phyloP scores from a whole-genome alignment of 331 rosid genomes.

The Malus hybrid region DNA sequence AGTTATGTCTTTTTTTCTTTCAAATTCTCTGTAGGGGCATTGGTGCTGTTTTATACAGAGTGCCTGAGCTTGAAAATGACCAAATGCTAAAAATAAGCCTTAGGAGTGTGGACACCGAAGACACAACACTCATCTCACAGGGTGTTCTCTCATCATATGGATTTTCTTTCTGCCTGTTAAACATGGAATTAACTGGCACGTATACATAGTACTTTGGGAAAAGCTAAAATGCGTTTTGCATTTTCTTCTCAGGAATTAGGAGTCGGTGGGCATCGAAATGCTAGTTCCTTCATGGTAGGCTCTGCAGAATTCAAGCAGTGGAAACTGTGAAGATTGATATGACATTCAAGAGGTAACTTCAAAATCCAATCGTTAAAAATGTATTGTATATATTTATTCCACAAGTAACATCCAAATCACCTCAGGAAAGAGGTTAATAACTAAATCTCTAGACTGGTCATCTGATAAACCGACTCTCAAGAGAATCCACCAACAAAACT shows the following conservation, averaged over 20 bases:
- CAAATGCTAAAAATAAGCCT: conserved; percentile 65
- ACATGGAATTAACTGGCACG: not conserved
- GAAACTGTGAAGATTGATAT: conserved; percentile 36
- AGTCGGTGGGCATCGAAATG: conserved; percentile 82
- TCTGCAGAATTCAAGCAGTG: conserved; percentile 50
- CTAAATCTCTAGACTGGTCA: conserved; percentile 29
- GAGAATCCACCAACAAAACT: conserved; percentile 21
- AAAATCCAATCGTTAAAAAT: not conserved
- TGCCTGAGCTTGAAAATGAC: conserved; percentile 57
- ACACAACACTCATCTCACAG: conserved; percentile 69
- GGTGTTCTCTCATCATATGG: conserved; percentile 20
- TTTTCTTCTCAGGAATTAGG: conserved; percentile 51
- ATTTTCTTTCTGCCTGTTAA: not conserved
- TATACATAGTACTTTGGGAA: not conserved
- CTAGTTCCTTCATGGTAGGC: conserved; percentile 68
- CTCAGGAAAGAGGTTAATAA: conserved; percentile 27
- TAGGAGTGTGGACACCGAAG: conserved; percentile 58
- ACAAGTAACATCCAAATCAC: conserved; percentile 37
- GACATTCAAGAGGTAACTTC: not conserved
- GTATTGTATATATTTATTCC: conserved; percentile 30
- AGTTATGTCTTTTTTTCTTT: not conserved
- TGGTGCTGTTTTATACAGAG: conserved; percentile 72
- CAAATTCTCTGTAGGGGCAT: conserved; percentile 43
- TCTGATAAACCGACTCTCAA: conserved; percentile 26
- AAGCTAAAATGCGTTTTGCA: not conserved